phyloP scores from a whole-genome alignment of 257 asterid species.

The Misopates orontium region DNA sequence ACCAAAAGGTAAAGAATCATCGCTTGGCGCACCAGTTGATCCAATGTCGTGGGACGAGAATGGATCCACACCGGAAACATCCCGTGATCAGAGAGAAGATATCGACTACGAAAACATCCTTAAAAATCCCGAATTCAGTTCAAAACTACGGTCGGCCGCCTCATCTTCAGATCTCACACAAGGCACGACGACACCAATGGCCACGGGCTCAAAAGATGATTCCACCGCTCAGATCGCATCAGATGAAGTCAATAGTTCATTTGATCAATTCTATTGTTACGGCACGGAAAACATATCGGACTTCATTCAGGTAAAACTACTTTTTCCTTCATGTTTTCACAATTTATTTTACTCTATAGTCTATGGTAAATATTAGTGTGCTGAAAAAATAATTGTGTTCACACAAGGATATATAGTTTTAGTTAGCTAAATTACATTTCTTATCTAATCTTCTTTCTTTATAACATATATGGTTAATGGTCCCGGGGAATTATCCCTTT shows the following conservation, averaged over 20 bases:
- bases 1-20: conserved; percentile 26
- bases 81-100: conserved; percentile 32
- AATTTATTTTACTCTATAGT: too few species aligned
- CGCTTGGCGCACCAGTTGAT: conserved; percentile 24
- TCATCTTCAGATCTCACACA: conserved; percentile 54
- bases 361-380: too few species aligned
- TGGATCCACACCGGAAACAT: conserved; percentile 41
- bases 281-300: conserved; percentile 35
- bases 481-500: conserved; percentile 45
- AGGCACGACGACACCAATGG: conserved; percentile 28
- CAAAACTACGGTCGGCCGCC: conserved; percentile 38
- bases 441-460: background rate
- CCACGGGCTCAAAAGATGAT: conserved; percentile 26
- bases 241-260: conserved; percentile 51
- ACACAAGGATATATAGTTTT: background rate
- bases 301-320: conserved; percentile 44
- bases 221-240: conserved; percentile 34
- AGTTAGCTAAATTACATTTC: background rate
- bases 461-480: conserved; percentile 23
- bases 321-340: background rate
- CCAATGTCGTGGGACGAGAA: conserved; percentile 41
- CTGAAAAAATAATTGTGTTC: too few species aligned
- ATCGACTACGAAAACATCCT: conserved; percentile 26
- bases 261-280: conserved; percentile 30
- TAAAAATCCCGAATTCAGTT: conserved; percentile 13